Percentiles rank a stretch among this genome's conserved stretches.
Conservation (phyloP, 176 grass and related monocot genomes). For the Phyllostachys edulis region DNA sequence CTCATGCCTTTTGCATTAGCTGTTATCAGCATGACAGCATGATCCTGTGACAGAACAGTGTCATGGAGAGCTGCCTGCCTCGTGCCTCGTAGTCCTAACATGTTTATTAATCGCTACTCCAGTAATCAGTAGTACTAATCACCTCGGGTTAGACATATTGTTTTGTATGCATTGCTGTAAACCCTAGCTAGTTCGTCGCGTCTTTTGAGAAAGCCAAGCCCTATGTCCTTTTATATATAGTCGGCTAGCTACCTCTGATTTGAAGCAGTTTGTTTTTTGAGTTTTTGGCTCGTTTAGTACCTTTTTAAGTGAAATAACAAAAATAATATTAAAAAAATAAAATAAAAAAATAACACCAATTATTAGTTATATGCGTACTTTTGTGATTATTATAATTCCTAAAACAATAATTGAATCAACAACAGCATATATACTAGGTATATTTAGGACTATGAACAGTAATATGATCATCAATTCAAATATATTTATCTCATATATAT, state of each 20-base stretch:
- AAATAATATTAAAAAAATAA: no score
- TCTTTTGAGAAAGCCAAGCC: constrained; percentile 8
- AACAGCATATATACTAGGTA: no score
- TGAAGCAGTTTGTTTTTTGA: background rate
- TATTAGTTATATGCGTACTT: no score
- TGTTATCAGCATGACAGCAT: background rate
- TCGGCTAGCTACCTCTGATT: background rate
- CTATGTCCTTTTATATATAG: background rate
- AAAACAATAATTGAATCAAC: no score
- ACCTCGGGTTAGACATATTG: background rate
- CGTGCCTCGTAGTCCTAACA: background rate
- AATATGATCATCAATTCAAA: no score
- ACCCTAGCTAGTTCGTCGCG: background rate
- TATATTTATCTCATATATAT: no score
- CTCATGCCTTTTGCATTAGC: background rate
- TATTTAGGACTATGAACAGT: no score
- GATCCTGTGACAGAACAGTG: constrained; percentile 3
- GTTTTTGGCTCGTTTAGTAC: no score
- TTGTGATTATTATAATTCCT: no score
- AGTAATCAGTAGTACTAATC: background rate
- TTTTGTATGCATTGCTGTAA: no score
- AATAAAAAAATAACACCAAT: no score
- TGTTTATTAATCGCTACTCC: background rate
- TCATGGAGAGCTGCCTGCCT: background rate
- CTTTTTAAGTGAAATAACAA: no score